These are phyloP conservation scores for Cercospora sp. DNA, from an alignment of 2,329 filamentous ascomycete genomes.

Conservation along the genomic window DNA sequence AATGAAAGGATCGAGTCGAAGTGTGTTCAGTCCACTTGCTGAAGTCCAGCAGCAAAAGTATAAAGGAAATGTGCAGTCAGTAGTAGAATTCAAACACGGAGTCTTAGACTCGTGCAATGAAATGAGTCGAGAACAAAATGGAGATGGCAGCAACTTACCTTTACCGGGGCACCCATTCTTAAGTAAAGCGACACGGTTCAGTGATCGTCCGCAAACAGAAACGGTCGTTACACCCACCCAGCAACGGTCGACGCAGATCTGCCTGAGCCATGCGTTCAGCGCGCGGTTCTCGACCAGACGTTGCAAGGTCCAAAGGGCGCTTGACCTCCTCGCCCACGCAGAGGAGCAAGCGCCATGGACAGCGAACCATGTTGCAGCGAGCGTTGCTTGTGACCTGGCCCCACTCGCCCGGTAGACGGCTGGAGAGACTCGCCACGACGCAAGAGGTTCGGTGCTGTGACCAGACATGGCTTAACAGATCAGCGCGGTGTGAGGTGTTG, in stretches of 20 bases:
- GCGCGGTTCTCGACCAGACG: constrained; percentile 3
- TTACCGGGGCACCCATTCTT: constrained; percentile 12
- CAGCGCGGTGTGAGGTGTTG: not conserved
- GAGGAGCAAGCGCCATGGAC: not conserved
- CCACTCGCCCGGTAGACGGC: constrained; percentile 4
- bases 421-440: not conserved
- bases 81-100: not conserved
- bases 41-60: not conserved
- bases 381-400: constrained; percentile 6
- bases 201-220: not conserved
- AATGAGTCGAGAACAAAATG: constrained; percentile 3
- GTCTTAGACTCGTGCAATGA: not conserved
- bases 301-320: not conserved
- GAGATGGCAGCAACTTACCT: not conserved
- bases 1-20: not conserved
- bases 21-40: not conserved
- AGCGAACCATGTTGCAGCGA: constrained; percentile 4
- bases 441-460: constrained; percentile 2
- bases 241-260: constrained; percentile 2
- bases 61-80: not conserved
- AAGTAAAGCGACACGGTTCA: not conserved
- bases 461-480: constrained; percentile 7
- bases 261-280: constrained; percentile 8
- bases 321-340: constrained; percentile 8
- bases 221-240: constrained; percentile 5